Percentiles rank a stretch among this genome's conserved stretches.
These are phyloP conservation scores for Arxiozyma heterogenica DNA, from an alignment of 1,139 yeast species.

Conservation along the genomic window DNA sequence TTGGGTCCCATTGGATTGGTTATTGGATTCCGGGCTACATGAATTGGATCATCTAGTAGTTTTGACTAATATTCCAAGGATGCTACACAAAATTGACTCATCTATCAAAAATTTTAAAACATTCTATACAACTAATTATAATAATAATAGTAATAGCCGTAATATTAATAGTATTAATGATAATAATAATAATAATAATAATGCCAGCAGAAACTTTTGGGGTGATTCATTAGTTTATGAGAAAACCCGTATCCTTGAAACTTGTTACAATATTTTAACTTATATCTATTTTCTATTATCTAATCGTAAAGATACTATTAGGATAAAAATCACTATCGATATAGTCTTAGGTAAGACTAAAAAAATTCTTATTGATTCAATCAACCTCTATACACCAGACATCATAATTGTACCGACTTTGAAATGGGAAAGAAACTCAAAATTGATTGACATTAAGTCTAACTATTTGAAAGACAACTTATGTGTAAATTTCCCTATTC, in stretches of 20 bases:
- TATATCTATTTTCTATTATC: conserved; percentile 30
- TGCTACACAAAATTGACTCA: conserved; percentile 1
- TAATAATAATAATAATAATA: background rate
- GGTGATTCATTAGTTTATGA: conserved; percentile 2
- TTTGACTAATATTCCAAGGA: conserved; percentile 36
- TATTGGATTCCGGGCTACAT: conserved; percentile 42
- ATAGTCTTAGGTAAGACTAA: conserved; percentile 52
- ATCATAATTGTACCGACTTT: conserved; percentile 33
- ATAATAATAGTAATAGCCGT: too few species aligned
- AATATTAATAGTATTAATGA: background rate
- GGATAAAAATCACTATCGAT: conserved; percentile 52
- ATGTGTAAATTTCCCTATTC: conserved; percentile 57
- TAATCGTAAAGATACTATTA: conserved; percentile 34
- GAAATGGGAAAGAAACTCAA: conserved; percentile 15
- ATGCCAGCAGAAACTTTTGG: background rate
- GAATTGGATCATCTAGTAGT: conserved; percentile 60
- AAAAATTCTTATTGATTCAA: conserved; percentile 50
- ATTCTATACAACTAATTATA: too few species aligned
- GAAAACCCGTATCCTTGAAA: background rate
- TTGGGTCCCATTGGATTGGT: conserved; percentile 75
- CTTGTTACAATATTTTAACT: conserved; percentile 35
- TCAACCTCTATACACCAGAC: conserved; percentile 55
- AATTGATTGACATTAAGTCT: conserved; percentile 10
- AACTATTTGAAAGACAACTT: conserved; percentile 53
- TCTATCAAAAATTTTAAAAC: background rate